Conservation (phyloP, 2,329 filamentous ascomycete genomes). For the Diaporthe citriasiana region DNA sequence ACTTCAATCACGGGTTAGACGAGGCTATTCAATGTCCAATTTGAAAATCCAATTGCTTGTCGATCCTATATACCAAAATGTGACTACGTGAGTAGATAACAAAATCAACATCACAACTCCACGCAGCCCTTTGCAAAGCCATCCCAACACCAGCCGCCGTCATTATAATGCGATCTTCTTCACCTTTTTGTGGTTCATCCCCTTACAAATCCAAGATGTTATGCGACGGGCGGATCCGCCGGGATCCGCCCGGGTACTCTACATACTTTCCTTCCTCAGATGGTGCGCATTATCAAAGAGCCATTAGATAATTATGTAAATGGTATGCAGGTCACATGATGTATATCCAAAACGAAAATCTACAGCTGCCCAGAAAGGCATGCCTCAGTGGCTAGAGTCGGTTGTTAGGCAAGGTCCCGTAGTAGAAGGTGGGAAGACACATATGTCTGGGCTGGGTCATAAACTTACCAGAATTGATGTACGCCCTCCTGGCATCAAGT, state of each 20-base stretch:
- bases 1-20: neutral
- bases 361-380: constrained; percentile 83
- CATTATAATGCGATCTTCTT: constrained; percentile 35
- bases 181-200: constrained; percentile 10
- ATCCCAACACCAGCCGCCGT: constrained; percentile 32
- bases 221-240: constrained; percentile 1
- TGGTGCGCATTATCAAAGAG: constrained; percentile 19
- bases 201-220: constrained; percentile 32
- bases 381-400: constrained; percentile 77
- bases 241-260: neutral
- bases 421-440: neutral
- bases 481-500: constrained; percentile 89
- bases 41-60: constrained; percentile 19
- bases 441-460: neutral
- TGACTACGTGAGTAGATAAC: constrained; percentile 25
- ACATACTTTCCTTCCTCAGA: constrained; percentile 27
- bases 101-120: constrained; percentile 32
- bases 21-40: neutral
- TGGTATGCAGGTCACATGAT: constrained; percentile 23
- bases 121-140: constrained; percentile 27
- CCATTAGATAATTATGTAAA: constrained; percentile 43
- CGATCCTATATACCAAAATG: constrained; percentile 29
- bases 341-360: constrained; percentile 42
- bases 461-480: constrained; percentile 90
- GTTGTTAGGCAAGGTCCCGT: constrained; percentile 49